A percentile compares a stretch with the other conserved stretches of the same genome.
Evolutionary conservation across 2,329 filamentous ascomycete genomes (phyloP).

Genomic region (Reticulascus tulasneorum): DNA sequence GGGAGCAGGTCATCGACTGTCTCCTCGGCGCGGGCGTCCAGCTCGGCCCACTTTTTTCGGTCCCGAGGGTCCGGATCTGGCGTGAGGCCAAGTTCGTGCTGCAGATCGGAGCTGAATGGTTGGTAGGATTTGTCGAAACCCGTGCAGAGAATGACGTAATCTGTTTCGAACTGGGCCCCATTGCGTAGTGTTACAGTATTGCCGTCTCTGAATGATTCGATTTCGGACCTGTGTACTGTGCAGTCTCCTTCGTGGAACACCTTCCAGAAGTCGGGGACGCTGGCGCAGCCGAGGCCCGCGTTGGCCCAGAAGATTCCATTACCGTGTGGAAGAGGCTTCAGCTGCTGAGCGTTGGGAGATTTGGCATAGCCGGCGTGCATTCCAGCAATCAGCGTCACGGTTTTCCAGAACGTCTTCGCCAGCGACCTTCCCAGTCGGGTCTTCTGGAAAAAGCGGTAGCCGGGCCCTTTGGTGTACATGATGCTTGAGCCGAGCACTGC

Average conservation of each 20-base stretch:
- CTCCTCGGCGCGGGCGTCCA: conserved; percentile 14
- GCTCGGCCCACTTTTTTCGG: conserved; percentile 10
- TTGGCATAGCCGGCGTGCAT: conserved; percentile 22
- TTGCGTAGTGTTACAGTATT: conserved; percentile 15
- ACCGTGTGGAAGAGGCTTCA: conserved; percentile 15
- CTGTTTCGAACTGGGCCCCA: conserved; percentile 13
- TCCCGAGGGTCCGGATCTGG: conserved; percentile 5
- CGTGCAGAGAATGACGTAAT: conserved; percentile 19
- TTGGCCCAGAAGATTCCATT: conserved; percentile 28
- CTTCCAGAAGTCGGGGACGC: conserved; percentile 27
- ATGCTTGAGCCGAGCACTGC: conserved; percentile 23
- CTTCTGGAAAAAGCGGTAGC: conserved; percentile 22
- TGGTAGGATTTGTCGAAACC: conserved; percentile 19
- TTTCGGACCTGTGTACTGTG: conserved; percentile 19
- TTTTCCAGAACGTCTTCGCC: conserved; percentile 15
- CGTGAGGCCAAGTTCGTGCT: conserved; percentile 13
- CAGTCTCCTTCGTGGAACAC: conserved; percentile 23
- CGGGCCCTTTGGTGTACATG: conserved; percentile 21
- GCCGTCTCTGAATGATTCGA: conserved; percentile 15
- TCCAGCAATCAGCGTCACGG: conserved; percentile 11
- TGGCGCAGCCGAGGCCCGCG: conserved; percentile 25
- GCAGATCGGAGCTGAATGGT: conserved; percentile 15
- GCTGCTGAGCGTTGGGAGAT: conserved; percentile 15
- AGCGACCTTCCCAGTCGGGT: conserved; percentile 16
- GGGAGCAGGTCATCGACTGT: conserved; percentile 16